Base-by-base conservation (phyloP, 495 filamentous ascomycete species). In the Podospora pseudocomata region DNA sequence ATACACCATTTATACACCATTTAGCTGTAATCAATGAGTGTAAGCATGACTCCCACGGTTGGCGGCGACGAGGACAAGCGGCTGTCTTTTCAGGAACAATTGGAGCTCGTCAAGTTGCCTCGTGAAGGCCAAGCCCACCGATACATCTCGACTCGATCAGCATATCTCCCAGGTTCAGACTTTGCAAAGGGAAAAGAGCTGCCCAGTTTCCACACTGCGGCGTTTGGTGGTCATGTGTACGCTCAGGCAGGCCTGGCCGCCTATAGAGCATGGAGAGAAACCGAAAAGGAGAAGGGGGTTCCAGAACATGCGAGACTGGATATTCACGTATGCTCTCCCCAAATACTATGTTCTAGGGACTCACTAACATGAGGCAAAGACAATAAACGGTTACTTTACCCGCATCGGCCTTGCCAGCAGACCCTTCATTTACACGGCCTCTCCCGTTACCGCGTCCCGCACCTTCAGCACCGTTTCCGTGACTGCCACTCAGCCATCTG, bases 341-440 rank as follows among this genome's bases (percentile, higher is more conserved):
- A 13, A 11, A 23, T 23, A 23, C 23, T 23, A 23, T 23, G 23
- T 23, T 23, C 23, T 49, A 16, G 13, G 15, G 5, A 11, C 39
- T 3, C 39, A 49, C 39, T 49, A 49, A 49, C 39, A 49, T 4
- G 4, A 4, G 6, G n/a, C 0, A 15, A 15, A 91, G 89, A 85
- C 88, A 63, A 86, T 91, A 65, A 85, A 88, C 28, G 89, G 89
- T 4, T 87, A 82, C 77, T 92, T 92, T 74, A 87, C 88, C n/a
- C 76, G 86, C 1, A 73, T 76, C 4, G 89, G 87, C 6, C 70
- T 72, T 11, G 59, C 75, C 1, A 80, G 86, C 69, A 78, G 85
- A 2, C 88, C 89, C 4, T 91, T 87, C 73, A 75, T 88, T 63
- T 91, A 89, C 77, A 77, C 77, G 5, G 83, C 89, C 11, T 80